Percentiles rank a stretch among this genome's conserved stretches.
Conservation (phyloP, 2,329 filamentous ascomycete genomes). For the Neonectria sp. region DNA sequence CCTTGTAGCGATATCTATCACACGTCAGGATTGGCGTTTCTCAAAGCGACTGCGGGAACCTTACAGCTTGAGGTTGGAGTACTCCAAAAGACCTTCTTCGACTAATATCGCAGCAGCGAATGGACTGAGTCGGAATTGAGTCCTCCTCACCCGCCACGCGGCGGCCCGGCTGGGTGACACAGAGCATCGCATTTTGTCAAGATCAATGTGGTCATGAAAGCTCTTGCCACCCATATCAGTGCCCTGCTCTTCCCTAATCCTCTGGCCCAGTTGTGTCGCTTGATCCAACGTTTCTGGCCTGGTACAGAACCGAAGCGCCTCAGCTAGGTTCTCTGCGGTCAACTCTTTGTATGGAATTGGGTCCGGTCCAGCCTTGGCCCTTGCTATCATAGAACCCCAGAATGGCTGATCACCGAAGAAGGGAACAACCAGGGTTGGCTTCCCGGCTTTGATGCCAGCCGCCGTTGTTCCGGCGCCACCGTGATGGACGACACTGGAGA, state of each 20-base stretch:
- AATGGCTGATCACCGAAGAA: slow-evolving; percentile 92
- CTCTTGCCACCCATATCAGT: slow-evolving; percentile 74
- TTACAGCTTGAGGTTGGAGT: slow-evolving; percentile 81
- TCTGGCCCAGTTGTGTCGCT: slow-evolving; percentile 71
- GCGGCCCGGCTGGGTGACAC: slow-evolving; percentile 78
- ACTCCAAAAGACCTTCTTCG: slow-evolving; percentile 74
- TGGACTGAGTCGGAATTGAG: slow-evolving; percentile 77
- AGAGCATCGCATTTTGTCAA: slow-evolving; percentile 78
- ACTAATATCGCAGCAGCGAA: slow-evolving; percentile 81
- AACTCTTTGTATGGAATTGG: slow-evolving; percentile 80
- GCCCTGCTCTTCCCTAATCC: slow-evolving; percentile 77
- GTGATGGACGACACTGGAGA: slow-evolving; percentile 88
- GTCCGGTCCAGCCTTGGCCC: slow-evolving; percentile 79
- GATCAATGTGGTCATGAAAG: slow-evolving; percentile 80
- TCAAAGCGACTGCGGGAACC: slow-evolving; percentile 43
- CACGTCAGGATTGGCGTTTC: slow-evolving; percentile 23
- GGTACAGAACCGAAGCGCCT: slow-evolving; percentile 74
- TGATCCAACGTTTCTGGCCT: slow-evolving; percentile 72
- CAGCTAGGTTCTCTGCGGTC: slow-evolving; percentile 75
- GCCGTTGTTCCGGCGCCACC: slow-evolving; percentile 91
- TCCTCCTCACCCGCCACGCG: slow-evolving; percentile 81
- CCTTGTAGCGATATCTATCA: slow-evolving; percentile 65
- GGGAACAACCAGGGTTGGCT: slow-evolving; percentile 86
- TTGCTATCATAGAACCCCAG: slow-evolving; percentile 84
- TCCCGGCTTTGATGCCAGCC: slow-evolving; percentile 85